These are phyloP conservation scores for Pseudohyphozyma bogoriensis DNA, from an alignment of 768 basidiomycete species.

Conservation along the genomic window DNA sequence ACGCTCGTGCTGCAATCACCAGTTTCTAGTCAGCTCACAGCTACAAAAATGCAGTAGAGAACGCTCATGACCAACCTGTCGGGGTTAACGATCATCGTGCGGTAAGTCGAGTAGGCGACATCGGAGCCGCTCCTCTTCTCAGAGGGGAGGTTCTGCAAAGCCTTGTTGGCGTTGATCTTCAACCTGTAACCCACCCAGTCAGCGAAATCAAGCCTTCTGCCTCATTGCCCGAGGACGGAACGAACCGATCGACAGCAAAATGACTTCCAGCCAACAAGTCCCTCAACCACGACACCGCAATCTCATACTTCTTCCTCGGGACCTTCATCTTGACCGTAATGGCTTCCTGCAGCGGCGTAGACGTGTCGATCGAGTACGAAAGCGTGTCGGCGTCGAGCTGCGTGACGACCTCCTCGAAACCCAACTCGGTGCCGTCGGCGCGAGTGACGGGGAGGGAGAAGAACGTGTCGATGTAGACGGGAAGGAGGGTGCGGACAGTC, in stretches of 20 bases:
- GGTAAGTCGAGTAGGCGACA: conserved; percentile 62
- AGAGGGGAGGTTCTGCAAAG: conserved; percentile 79
- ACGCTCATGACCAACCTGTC: conserved; percentile 55
- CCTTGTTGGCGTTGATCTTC: conserved; percentile 72
- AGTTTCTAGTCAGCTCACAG: neutral
- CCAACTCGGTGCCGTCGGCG: conserved; percentile 55
- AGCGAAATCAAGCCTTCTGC: no score
- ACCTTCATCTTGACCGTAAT: conserved; percentile 73
- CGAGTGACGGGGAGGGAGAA: conserved; percentile 76
- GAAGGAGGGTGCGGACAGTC: conserved; percentile 60
- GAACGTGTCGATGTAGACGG: conserved; percentile 68
- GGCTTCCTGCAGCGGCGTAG: conserved; percentile 60
- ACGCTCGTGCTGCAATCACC: conserved; percentile 8
- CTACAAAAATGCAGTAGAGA: no score
- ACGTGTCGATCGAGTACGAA: conserved; percentile 63
- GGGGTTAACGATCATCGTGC: conserved; percentile 55
- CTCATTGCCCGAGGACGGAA: no score
- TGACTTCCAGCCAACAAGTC: conserved; percentile 65
- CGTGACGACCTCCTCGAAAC: conserved; percentile 84
- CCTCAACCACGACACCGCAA: conserved; percentile 72
- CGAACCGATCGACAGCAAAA: conserved; percentile 69
- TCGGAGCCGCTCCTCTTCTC: conserved; percentile 78
- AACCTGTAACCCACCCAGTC: no score
- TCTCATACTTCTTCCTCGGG: conserved; percentile 65
- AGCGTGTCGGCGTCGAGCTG: conserved; percentile 85